Percentiles rank a stretch among this genome's conserved stretches.
phyloP scores from a whole-genome alignment of 1,139 yeast species.

The Sugiyamaella paludigena region DNA sequence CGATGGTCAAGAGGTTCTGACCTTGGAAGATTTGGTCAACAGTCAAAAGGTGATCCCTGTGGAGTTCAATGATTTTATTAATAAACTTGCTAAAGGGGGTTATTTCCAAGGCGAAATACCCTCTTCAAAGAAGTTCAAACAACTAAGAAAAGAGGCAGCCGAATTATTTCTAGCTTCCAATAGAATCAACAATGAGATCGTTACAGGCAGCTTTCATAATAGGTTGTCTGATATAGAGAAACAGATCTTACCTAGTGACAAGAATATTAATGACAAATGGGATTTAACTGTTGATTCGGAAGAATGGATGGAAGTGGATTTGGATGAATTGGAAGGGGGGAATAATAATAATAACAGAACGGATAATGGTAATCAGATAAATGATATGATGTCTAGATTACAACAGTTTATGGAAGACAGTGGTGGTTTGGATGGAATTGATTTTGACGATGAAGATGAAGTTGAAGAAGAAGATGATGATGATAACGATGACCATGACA shows the following conservation, averaged over 20 bases:
- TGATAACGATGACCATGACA: constrained; percentile 14
- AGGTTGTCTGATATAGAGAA: background rate
- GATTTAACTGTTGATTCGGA: constrained; percentile 27
- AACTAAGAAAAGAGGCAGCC: background rate
- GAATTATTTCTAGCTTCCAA: background rate
- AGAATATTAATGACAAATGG: constrained; percentile 25
- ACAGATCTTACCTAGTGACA: constrained; percentile 21
- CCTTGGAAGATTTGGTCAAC: too few relatives aligned
- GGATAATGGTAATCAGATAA: background rate
- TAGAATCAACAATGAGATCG: background rate
- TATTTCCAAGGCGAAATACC: constrained; percentile 21
- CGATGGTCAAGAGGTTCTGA: background rate
- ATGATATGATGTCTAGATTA: constrained; percentile 9
- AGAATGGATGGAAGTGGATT: constrained; percentile 28
- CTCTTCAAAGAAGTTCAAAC: constrained; percentile 16
- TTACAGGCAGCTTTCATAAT: background rate
- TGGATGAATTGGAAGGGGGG: constrained; percentile 19
- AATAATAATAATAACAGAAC: background rate
- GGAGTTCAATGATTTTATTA: constrained; percentile 18
- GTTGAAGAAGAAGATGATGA: constrained; percentile 16
- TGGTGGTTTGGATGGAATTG: constrained; percentile 18
- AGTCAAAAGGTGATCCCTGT: constrained; percentile 2
- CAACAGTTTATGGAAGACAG: constrained; percentile 5
- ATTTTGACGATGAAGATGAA: constrained; percentile 14
- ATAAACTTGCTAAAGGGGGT: constrained; percentile 20